Percentiles rank a stretch among this genome's conserved stretches.
phyloP scores from a whole-genome alignment of 2,329 filamentous ascomycete genomes.

The Phyllosticta ampelicida region DNA sequence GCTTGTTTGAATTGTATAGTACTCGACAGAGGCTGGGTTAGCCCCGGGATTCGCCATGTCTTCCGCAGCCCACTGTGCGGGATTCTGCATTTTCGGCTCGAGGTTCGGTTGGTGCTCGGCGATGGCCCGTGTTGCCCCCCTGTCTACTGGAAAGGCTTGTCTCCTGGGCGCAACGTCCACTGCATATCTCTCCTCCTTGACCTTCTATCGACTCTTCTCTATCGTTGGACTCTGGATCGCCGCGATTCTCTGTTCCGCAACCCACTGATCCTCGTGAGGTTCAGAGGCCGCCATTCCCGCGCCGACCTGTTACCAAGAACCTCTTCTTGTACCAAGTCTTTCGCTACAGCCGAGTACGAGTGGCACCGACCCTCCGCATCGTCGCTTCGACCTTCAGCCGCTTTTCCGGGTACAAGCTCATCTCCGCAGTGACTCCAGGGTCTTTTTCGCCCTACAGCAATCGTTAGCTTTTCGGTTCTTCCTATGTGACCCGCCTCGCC shows the following conservation, averaged over 20 bases:
- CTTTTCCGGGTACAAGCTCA: slow-evolving; percentile 7
- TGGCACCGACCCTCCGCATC: neutral
- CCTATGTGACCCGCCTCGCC: slow-evolving; percentile 1
- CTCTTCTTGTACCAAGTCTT: neutral
- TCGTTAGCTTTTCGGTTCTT: slow-evolving; percentile 8
- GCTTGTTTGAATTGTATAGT: too few relatives aligned
- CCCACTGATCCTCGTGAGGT: neutral
- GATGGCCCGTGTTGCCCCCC: neutral
- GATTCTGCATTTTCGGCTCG: neutral
- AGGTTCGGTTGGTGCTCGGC: neutral
- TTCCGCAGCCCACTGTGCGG: too few relatives aligned
- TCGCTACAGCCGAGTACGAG: neutral
- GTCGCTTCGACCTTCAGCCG: neutral
- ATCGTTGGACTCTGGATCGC: neutral
- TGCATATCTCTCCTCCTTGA: neutral
- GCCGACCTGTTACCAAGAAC: neutral
- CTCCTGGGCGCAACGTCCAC: neutral
- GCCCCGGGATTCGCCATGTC: too few relatives aligned
- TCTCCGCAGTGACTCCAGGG: slow-evolving; percentile 7
- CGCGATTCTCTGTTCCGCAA: neutral
- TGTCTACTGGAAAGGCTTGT: neutral
- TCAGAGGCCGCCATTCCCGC: neutral
- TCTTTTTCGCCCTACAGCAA: slow-evolving; percentile 4
- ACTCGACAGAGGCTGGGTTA: too few relatives aligned
- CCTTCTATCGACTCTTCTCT: neutral